Percentiles rank a stretch among this genome's conserved stretches.
These are phyloP conservation scores for Crucihimalaya himalaica DNA, from an alignment of 345 rosid genomes.

Conservation along the genomic window DNA sequence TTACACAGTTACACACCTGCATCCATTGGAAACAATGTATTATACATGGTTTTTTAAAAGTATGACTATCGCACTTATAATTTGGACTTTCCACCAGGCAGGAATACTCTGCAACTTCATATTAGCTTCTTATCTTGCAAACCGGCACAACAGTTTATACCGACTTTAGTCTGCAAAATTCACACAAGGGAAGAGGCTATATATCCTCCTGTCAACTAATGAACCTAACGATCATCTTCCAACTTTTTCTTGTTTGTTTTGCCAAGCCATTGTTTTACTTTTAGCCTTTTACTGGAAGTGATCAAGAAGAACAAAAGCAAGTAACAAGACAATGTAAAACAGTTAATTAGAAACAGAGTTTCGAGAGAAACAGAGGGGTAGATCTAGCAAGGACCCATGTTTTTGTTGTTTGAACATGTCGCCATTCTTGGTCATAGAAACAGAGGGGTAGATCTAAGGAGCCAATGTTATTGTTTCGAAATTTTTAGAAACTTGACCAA, in stretches of 20 bases:
- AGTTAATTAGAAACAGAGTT: background rate
- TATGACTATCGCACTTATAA: background rate
- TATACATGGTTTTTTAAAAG: too few relatives aligned
- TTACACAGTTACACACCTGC: too few relatives aligned
- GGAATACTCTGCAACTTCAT: background rate
- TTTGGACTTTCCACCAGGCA: background rate
- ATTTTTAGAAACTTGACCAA: too few relatives aligned
- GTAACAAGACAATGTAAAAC: background rate
- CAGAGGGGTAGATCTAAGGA: too few relatives aligned
- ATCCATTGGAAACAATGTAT: background rate
- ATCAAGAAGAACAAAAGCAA: background rate
- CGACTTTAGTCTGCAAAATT: too few relatives aligned
- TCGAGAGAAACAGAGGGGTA: too few relatives aligned
- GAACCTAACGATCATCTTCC: background rate
- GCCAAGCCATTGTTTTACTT: background rate
- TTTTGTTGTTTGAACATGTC: background rate
- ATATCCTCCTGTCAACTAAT: too few relatives aligned
- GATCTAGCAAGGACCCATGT: too few relatives aligned
- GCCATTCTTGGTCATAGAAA: background rate
- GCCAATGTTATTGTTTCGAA: too few relatives aligned
- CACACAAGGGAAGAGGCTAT: too few relatives aligned
- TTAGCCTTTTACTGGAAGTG: background rate
- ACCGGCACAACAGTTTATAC: too few relatives aligned
- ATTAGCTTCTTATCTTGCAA: too few relatives aligned
- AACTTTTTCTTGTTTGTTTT: background rate